These are phyloP conservation scores for Pelargonium cotyledonis DNA, from an alignment of 441 rosid genomes.

Conservation along the genomic window DNA sequence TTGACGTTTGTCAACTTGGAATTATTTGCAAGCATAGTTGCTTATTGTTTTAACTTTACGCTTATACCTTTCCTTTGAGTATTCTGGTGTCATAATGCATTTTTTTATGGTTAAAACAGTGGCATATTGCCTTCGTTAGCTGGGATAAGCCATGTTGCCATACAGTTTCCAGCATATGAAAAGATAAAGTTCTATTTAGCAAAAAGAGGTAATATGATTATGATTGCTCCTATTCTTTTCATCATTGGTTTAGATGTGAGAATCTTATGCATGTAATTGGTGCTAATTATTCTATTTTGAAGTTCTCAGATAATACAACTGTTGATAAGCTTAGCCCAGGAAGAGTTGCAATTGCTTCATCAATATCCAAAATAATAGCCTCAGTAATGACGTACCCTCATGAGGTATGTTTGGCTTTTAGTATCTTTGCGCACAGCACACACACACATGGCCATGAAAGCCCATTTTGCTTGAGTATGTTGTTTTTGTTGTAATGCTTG, in stretches of 20 bases:
- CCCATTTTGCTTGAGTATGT: background rate
- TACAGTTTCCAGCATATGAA: conserved; percentile 92
- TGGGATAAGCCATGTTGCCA: conserved; percentile 87
- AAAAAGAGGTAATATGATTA: conserved; percentile 41
- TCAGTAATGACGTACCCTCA: conserved; percentile 83
- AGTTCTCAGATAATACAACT: conserved; percentile 49
- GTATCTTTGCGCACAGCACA: background rate
- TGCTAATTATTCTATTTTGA: conserved; percentile 28
- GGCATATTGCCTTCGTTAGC: conserved; percentile 86
- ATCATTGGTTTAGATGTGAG: conserved; percentile 8
- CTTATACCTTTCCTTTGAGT: background rate
- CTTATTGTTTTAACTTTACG: conserved; percentile 3
- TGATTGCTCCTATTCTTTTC: background rate
- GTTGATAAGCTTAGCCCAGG: conserved; percentile 53
- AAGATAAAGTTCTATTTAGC: conserved; percentile 74
- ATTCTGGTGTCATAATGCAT: conserved; percentile 10
- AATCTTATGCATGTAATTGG: conserved; percentile 8
- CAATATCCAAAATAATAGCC: conserved; percentile 70
- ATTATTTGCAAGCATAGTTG: conserved; percentile 4
- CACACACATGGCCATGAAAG: too few species aligned
- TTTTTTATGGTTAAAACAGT: conserved; percentile 44
- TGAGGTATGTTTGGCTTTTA: conserved; percentile 42
- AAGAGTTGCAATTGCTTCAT: conserved; percentile 69
- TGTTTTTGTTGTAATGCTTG: background rate
- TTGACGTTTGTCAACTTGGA: background rate